Percentiles rank a stretch among this genome's conserved stretches.
These are phyloP conservation scores for Collybiopsis luxurians DNA, from an alignment of 768 basidiomycete genomes.

Conservation along the genomic window DNA sequence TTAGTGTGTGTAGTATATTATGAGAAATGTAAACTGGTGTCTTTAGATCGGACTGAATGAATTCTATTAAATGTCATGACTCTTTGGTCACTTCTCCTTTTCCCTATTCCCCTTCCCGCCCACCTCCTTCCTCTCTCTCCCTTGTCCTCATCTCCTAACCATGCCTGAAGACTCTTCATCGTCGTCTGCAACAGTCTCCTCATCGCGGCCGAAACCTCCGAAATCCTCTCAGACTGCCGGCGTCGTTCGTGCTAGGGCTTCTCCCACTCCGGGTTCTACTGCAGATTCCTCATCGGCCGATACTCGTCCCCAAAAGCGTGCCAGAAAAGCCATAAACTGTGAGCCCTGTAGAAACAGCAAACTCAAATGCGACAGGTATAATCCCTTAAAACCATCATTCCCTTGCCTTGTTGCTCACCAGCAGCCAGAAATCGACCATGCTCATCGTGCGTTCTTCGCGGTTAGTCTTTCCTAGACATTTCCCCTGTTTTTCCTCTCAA, in stretches of 20 bases:
- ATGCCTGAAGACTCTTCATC: constrained; percentile 36
- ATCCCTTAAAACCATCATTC: constrained; percentile 12
- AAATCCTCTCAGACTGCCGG: constrained; percentile 35
- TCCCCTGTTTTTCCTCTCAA: constrained; percentile 4
- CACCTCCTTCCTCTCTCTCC: not conserved
- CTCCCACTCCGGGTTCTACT: constrained; percentile 39
- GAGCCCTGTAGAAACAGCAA: constrained; percentile 86
- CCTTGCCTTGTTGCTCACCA: constrained; percentile 10
- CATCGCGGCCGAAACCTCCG: constrained; percentile 38
- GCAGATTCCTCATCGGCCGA: constrained; percentile 39
- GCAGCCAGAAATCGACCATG: constrained; percentile 75
- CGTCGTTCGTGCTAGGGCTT: constrained; percentile 48
- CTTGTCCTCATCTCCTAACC: no score
- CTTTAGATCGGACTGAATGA: not conserved
- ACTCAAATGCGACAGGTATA: constrained; percentile 83
- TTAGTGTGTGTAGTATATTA: no score
- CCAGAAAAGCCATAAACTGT: constrained; percentile 86
- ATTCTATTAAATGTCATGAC: constrained; percentile 4
- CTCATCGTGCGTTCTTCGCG: constrained; percentile 82
- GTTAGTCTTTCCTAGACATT: constrained; percentile 32
- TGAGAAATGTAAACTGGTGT: not conserved
- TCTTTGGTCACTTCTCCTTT: constrained; percentile 1
- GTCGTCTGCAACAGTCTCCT: constrained; percentile 32
- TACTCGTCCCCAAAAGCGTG: constrained; percentile 72
- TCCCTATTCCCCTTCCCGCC: constrained; percentile 3